Conservation (phyloP, 768 basidiomycete species). For the Gelatoporia subvermispora region DNA sequence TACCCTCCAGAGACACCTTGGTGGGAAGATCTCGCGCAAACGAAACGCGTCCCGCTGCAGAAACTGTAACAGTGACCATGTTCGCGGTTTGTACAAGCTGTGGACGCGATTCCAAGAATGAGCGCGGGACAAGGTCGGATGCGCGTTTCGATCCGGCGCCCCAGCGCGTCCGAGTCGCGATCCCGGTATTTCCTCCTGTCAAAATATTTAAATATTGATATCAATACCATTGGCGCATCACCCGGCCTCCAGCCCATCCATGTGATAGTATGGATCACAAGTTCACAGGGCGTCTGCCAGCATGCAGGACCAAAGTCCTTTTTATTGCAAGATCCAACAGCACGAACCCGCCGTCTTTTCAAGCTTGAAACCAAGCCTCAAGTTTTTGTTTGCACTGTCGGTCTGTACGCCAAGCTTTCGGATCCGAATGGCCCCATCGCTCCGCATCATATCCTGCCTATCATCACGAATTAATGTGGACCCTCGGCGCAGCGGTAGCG, state of each 20-base stretch:
- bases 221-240: too few species aligned
- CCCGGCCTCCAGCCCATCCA: too few species aligned
- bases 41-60: conserved; percentile 41
- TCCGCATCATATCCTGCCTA: not conserved
- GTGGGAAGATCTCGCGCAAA: conserved; percentile 50
- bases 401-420: too few species aligned
- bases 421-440: not conserved
- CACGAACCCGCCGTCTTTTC: not conserved
- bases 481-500: conserved; percentile 4
- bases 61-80: conserved; percentile 55
- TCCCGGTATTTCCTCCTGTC: too few species aligned
- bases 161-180: too few species aligned
- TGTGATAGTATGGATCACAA: too few species aligned
- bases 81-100: not conserved
- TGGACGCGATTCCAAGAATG: not conserved
- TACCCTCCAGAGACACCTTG: conserved; percentile 42
- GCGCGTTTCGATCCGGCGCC: too few species aligned
- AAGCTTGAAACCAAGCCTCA: not conserved
- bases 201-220: not conserved
- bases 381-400: not conserved
- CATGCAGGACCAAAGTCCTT: not conserved
- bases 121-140: not conserved
- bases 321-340: not conserved
- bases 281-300: too few species aligned
- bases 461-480: not conserved